Percentiles rank a stretch among this genome's conserved stretches.
Evolutionary conservation across 2,329 filamentous ascomycete genomes (phyloP).

Genomic region (Xylariaceae sp.): DNA sequence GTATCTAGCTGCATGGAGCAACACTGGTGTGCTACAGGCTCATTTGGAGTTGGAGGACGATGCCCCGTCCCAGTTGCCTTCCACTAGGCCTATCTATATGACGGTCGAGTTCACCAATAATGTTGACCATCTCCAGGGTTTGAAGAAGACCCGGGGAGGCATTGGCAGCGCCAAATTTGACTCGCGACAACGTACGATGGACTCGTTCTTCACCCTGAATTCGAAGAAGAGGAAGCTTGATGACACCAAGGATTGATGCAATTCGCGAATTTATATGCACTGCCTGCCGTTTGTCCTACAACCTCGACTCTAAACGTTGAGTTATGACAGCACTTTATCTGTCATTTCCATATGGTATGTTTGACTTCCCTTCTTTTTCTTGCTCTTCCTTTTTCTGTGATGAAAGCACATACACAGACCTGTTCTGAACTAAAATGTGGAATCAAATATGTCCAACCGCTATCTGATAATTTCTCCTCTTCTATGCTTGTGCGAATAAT

Average conservation of each 20-base stretch:
- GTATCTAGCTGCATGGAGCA: slow-evolving; percentile 53
- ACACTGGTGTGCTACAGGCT: slow-evolving; percentile 50
- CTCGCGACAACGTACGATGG: slow-evolving; percentile 74
- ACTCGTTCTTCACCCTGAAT: slow-evolving; percentile 69
- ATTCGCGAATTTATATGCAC: background rate
- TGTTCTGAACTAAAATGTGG: slow-evolving; percentile 76
- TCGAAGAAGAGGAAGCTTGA: slow-evolving; percentile 57
- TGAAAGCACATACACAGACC: slow-evolving; percentile 81
- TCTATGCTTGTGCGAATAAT: background rate
- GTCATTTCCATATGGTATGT: slow-evolving; percentile 46
- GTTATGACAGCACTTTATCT: background rate
- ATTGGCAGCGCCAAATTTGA: slow-evolving; percentile 82
- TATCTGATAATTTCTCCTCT: slow-evolving; percentile 65
- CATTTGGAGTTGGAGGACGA: slow-evolving; percentile 21
- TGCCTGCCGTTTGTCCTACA: background rate
- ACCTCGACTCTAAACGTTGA: background rate
- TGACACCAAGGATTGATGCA: slow-evolving; percentile 29
- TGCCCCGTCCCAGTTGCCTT: slow-evolving; percentile 27
- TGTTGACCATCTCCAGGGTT: slow-evolving; percentile 70
- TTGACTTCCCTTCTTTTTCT: slow-evolving; percentile 25
- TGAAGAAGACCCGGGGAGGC: slow-evolving; percentile 82
- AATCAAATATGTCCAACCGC: slow-evolving; percentile 79
- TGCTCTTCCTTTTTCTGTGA: slow-evolving; percentile 61
- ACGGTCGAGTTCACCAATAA: slow-evolving; percentile 69
- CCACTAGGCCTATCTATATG: slow-evolving; percentile 38